Conservation (phyloP, 345 rosid genomes). For the Garcia nutans region DNA sequence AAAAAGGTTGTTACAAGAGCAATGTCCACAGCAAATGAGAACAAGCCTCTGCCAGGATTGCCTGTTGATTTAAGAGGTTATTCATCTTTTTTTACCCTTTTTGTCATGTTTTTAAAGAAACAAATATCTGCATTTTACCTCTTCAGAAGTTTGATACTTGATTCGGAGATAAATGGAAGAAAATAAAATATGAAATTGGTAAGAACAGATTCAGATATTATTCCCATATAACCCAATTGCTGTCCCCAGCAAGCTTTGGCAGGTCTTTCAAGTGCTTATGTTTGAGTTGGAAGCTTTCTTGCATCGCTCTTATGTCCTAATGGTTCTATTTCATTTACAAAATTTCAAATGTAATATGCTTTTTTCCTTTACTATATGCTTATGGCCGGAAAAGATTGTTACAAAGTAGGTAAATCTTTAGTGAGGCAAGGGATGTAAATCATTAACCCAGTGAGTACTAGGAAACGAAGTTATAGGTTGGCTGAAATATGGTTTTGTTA, state of each 20-base stretch:
- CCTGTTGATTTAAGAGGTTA: slow-evolving; percentile 58
- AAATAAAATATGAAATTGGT: background rate
- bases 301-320: background rate
- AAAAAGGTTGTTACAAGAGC: slow-evolving; percentile 35
- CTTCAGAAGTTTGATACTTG: background rate
- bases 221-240: background rate
- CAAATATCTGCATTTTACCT: background rate
- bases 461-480: background rate
- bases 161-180: background rate
- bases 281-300: background rate
- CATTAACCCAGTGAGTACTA: background rate
- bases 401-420: too few species aligned
- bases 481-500: background rate
- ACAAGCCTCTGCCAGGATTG: slow-evolving; percentile 44
- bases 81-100: background rate
- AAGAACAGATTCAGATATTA: background rate
- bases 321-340: background rate
- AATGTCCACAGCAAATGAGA: slow-evolving; percentile 31
- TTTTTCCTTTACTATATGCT: background rate
- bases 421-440: background rate
- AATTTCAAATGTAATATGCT: background rate
- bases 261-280: background rate
- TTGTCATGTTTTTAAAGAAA: background rate
- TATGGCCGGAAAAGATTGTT: background rate
- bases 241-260: background rate